Evolutionary conservation across 768 basidiomycete genomes (phyloP), one percentile per base, ranked within the genome.

Genomic region (Rhizopogon salebrosus): DNA sequence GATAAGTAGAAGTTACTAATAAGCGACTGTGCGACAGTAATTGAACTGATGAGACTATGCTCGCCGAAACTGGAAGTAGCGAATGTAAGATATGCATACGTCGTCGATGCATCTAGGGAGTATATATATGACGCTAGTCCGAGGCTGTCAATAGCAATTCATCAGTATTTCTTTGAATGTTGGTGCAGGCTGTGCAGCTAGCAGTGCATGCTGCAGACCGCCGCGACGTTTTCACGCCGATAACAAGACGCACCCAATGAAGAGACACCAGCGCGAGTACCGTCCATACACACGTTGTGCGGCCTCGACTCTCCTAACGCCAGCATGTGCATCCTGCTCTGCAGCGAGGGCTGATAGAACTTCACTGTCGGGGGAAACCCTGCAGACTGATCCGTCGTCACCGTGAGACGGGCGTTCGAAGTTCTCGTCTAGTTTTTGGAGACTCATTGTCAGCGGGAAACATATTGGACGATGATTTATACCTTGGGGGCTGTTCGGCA

Each of bases 91-190:
- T 87, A 89, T 49, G 75, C 77, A 58, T 72, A 84, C 2, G 87
- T 89, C 6, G 87, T 89, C 16, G 79, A 76, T 20, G 79, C 74
- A 54, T 89, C 88, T 27, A 91, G 74, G 0, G 87, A 87, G 65
- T 89, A 91, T 52, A 89, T 83, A 64, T 88, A 91, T 1, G 86
- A 80, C 0, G 85, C 84, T 0, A 87, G 76, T 13, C 75, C 86
- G 52, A 89, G 66, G 49, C 83, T 72, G 53, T 48, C 3, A 29
- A 40, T 45, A 37, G 41, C 3, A 39, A 27, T 6, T 3, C 4
- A 26, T 41, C 10, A 48, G 42, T 14, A n/a, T n/a, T n/a, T n/a
- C n/a, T n/a, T n/a, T n/a, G n/a, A n/a, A n/a, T n/a, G n/a, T n/a
- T n/a, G n/a, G n/a, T n/a, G n/a, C n/a, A n/a, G n/a, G n/a, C n/a